Base-by-base conservation (phyloP, 805 yeast genomes). In the Blastobotrys americana region DNA sequence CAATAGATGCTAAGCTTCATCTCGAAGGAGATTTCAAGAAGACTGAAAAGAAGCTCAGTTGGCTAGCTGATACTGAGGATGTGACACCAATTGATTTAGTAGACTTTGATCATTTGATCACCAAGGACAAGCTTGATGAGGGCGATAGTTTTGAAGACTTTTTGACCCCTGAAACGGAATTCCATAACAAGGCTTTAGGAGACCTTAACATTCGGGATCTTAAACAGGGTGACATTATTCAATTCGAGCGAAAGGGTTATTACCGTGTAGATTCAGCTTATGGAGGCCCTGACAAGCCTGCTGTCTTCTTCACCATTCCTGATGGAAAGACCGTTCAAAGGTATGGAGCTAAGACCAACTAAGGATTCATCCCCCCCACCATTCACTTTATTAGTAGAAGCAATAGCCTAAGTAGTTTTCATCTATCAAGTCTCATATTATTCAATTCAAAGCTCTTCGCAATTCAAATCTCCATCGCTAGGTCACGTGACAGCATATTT, bases 221-320 rank as follows among this genome's bases (percentile, higher is more conserved):
- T 76, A 80, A 84, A 71, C 82, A 71, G 55, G 96, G 95, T 53
- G 96, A 86, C 55, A 72, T 89, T 47, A 79, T 90, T 55, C 97
- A 90, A 71, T 88, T 90, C 55, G 97, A 90, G 71, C 84, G 97
- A 74, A 90, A 90, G 72, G 97, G 97, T 57, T 90, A 87, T 74
- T 90, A 70, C 78, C 78, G 93, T 63, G 72, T 89, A 49, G 97
- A 90, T 55, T 54, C 70, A 52, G 59, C 66, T 47, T 58, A 55
- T 54, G 31, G 31, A 25, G 61, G 74, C 27, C 77, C 74, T 47
- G 84, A 80, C 46, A 70, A 77, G 55, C 77, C 78, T 51, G 82
- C 78, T 51, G 81, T 83, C 41, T 83, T 90, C 73, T 90, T 84
- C 70, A 82, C 96, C 53, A 87, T 90, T 57, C 97, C 97, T 51